Evolutionary conservation across 2,329 filamentous ascomycete genomes (phyloP).

Genomic region (Colletotrichum tofieldiae): DNA sequence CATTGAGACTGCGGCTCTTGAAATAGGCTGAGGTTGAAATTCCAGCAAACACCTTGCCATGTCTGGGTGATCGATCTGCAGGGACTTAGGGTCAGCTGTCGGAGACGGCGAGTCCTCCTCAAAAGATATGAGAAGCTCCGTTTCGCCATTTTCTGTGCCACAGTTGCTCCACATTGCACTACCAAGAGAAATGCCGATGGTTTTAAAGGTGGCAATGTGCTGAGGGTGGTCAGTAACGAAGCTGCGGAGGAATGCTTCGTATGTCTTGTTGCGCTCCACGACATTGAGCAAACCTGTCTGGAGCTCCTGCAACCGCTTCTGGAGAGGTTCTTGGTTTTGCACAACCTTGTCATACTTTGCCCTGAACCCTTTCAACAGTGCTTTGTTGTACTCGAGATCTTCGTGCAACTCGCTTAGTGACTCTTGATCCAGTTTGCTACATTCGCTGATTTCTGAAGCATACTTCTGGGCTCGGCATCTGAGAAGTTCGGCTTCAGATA

Average conservation of each 20-base stretch:
- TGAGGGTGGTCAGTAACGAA: slow-evolving; percentile 26
- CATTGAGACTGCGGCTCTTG: background rate
- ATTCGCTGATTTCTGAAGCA: slow-evolving; percentile 18
- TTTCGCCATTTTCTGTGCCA: background rate
- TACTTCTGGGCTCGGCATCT: slow-evolving; percentile 14
- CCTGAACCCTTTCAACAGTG: slow-evolving; percentile 16
- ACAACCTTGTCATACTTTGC: slow-evolving; percentile 17
- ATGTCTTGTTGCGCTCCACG: slow-evolving; percentile 24
- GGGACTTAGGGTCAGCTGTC: no score
- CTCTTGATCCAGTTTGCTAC: background rate
- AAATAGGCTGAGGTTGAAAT: no score
- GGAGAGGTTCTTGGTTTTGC: slow-evolving; percentile 4
- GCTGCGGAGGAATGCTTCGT: slow-evolving; percentile 17
- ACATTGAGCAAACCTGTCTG: slow-evolving; percentile 23
- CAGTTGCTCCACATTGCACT: background rate
- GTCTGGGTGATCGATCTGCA: no score
- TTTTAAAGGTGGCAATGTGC: slow-evolving; percentile 3
- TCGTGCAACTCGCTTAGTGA: background rate
- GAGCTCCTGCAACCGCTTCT: background rate
- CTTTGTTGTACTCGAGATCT: background rate
- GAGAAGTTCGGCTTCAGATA: slow-evolving; percentile 17
- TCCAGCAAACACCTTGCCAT: background rate
- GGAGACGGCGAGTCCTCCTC: background rate
- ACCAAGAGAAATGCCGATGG: background rate
- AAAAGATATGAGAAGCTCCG: slow-evolving; percentile 11